Conservation (phyloP, 768 basidiomycete species). For the Collybia sp. region DNA sequence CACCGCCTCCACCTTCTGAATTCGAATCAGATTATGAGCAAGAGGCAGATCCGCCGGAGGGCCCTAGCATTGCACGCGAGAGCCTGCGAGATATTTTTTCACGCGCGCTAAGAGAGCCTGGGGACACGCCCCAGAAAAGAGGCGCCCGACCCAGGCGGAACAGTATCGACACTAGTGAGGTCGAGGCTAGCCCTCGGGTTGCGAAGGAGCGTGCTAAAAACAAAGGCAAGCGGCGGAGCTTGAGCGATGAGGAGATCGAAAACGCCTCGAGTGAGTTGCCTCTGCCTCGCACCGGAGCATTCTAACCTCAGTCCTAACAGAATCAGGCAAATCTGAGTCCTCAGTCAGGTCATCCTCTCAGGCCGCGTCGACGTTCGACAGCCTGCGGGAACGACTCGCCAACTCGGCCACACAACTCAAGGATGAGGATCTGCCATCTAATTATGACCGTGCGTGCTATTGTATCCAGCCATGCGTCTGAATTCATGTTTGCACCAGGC, state of each 20-base stretch:
- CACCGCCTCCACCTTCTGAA: slow-evolving; percentile 30
- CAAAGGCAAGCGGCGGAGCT: slow-evolving; percentile 51
- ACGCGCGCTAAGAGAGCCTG: slow-evolving; percentile 59
- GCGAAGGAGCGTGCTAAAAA: slow-evolving; percentile 32
- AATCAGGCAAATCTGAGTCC: slow-evolving; percentile 19
- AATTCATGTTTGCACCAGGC: not conserved
- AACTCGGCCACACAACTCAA: slow-evolving; percentile 30
- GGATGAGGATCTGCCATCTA: slow-evolving; percentile 25
- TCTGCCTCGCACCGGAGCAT: slow-evolving; percentile 2
- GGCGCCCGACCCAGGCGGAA: slow-evolving; percentile 40
- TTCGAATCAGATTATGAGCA: slow-evolving; percentile 58
- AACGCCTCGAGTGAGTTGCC: slow-evolving; percentile 41
- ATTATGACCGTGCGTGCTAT: slow-evolving; percentile 29
- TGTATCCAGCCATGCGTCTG: slow-evolving; percentile 2
- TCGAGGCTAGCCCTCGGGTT: slow-evolving; percentile 48
- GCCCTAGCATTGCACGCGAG: slow-evolving; percentile 48
- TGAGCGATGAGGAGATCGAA: slow-evolving; percentile 68
- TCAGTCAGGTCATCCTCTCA: slow-evolving; percentile 36
- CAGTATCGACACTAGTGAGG: slow-evolving; percentile 57
- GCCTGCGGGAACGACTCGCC: slow-evolving; percentile 40
- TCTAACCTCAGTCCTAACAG: slow-evolving; percentile 10
- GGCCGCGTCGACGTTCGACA: slow-evolving; percentile 38
- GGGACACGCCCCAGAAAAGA: slow-evolving; percentile 56
- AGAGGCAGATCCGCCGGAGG: slow-evolving; percentile 29
- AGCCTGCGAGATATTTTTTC: slow-evolving; percentile 64